Evolutionary conservation across 345 rosid species (phyloP).

Genomic region (Kernera saxatilis): DNA sequence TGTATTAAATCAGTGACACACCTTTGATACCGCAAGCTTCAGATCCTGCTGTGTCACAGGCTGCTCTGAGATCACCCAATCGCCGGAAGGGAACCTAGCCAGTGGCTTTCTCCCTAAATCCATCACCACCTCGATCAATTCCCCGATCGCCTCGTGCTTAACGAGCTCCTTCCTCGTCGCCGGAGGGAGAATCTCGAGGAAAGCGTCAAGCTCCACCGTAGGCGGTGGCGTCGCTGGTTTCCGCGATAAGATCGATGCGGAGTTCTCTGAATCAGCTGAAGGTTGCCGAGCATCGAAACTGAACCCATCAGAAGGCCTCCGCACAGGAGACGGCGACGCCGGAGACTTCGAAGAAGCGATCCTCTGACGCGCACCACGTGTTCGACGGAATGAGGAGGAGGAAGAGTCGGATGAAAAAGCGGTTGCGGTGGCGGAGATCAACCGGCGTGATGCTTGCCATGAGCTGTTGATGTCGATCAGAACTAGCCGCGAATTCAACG

Average conservation of each 20-base stretch:
- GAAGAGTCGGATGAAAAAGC: constrained; percentile 46
- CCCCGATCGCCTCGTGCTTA: constrained; percentile 51
- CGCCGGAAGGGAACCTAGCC: constrained; percentile 92
- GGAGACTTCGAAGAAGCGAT: constrained; percentile 39
- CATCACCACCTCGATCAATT: constrained; percentile 89
- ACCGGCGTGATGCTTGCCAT: constrained; percentile 48
- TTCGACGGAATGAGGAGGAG: constrained; percentile 60
- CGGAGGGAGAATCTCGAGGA: constrained; percentile 68
- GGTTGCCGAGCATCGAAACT: constrained; percentile 39
- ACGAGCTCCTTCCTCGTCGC: constrained; percentile 53
- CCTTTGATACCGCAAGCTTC: constrained; percentile 73
- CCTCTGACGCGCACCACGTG: constrained; percentile 45
- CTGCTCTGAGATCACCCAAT: constrained; percentile 72
- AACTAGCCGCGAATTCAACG: constrained; percentile 53
- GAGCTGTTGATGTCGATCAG: constrained; percentile 70
- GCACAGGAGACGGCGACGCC: constrained; percentile 32
- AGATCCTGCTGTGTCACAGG: constrained; percentile 73
- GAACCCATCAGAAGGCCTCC: constrained; percentile 50
- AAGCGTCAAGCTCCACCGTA: constrained; percentile 58
- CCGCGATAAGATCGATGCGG: constrained; percentile 33
- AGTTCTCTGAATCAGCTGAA: constrained; percentile 30
- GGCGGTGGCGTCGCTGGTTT: not conserved
- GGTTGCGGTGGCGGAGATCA: constrained; percentile 51
- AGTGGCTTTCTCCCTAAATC: constrained; percentile 89
- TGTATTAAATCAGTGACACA: constrained; percentile 20